These are phyloP conservation scores for Cylindrotheca fusiformis DNA, from an alignment of 108 stramenopile genomes.

Conservation along the genomic window DNA sequence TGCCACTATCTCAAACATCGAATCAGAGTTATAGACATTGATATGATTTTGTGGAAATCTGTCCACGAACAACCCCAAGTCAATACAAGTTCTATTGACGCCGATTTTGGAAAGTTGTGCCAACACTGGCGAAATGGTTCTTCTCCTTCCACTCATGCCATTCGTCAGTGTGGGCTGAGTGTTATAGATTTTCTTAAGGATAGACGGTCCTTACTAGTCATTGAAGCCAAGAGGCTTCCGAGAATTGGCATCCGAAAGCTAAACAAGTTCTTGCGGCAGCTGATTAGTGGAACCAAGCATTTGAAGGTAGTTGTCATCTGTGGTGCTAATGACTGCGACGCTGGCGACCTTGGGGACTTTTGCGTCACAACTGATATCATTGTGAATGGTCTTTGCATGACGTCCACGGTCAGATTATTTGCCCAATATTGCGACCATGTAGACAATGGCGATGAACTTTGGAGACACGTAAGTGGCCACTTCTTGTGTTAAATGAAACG, in stretches of 20 bases:
- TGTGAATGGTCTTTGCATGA: not conserved
- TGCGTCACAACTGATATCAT: not conserved
- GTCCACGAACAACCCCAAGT: not conserved
- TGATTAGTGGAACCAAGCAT: not conserved
- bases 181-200: not conserved
- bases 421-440: not conserved
- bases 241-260: not conserved
- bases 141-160: not conserved
- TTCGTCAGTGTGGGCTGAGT: not conserved
- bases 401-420: not conserved
- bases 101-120: not conserved
- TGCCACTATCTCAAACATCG: not conserved
- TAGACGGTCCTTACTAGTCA: not conserved
- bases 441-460: conserved; percentile 10
- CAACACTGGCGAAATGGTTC: not conserved
- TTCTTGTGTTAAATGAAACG: no score
- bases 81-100: not conserved
- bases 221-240: not conserved
- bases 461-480: not conserved
- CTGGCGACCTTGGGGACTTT: not conserved
- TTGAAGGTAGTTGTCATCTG: not conserved
- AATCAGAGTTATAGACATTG: not conserved
- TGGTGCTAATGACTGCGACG: not conserved
- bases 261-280: not conserved
- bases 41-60: not conserved